A percentile compares a stretch with the other conserved stretches of the same genome.
phyloP scores from a whole-genome alignment of 306 rosid species.

The Vigna hirtella region DNA sequence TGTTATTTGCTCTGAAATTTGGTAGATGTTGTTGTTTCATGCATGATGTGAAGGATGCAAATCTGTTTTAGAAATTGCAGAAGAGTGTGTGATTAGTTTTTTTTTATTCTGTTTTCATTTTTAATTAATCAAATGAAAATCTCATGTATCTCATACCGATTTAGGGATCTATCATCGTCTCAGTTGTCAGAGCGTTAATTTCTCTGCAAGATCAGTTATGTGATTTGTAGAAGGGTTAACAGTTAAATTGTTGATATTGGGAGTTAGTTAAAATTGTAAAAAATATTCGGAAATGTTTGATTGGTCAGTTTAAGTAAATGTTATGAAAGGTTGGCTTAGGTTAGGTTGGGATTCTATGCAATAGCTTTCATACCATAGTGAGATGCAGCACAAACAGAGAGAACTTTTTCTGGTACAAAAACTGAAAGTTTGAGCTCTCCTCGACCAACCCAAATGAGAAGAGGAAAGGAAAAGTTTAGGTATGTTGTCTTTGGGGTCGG shows the following conservation, averaged over 20 bases:
- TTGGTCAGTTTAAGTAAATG: neutral
- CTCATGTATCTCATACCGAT: neutral
- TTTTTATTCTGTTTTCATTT: neutral
- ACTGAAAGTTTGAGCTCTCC: neutral
- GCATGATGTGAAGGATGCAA: neutral
- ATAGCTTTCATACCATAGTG: neutral
- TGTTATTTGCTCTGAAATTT: slow-evolving; percentile 1
- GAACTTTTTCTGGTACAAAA: neutral
- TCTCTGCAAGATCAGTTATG: neutral
- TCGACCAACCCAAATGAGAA: neutral
- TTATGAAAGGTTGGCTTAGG: neutral
- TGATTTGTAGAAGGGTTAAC: neutral
- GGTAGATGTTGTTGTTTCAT: neutral
- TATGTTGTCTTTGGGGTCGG: slow-evolving; percentile 17
- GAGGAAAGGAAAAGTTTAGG: neutral
- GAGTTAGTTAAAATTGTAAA: neutral
- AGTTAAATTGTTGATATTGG: neutral
- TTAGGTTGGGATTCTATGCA: neutral
- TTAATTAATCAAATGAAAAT: neutral
- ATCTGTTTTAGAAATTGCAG: slow-evolving; percentile 2
- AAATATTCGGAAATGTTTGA: neutral
- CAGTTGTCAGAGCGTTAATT: slow-evolving; percentile 1
- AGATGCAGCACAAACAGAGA: neutral
- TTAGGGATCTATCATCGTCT: slow-evolving; percentile 25
- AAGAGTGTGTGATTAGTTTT: neutral